Evolutionary conservation across 2,329 filamentous ascomycete species (phyloP).

Genomic region (Sporothrix pseudoabietina): DNA sequence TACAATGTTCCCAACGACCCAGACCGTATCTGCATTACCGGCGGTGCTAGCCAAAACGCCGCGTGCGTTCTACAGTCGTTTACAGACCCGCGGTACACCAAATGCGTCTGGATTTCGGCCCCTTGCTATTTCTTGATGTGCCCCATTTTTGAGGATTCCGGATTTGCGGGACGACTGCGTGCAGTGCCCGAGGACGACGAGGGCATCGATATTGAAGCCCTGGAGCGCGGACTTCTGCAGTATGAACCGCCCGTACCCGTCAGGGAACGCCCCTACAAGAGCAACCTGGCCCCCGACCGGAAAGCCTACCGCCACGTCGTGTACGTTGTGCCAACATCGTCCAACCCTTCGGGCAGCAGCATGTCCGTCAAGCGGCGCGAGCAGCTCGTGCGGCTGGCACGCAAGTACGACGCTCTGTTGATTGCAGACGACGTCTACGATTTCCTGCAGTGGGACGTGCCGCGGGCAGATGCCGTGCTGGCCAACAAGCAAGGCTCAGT

Average conservation of each 20-base stretch:
- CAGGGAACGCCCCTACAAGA: slow-evolving; percentile 18
- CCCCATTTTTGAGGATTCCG: slow-evolving; percentile 80
- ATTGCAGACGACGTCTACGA: slow-evolving; percentile 94
- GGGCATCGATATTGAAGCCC: slow-evolving; percentile 68
- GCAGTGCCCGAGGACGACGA: slow-evolving; percentile 76
- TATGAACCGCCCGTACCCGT: not conserved
- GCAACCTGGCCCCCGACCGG: slow-evolving; percentile 55
- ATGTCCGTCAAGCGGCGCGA: slow-evolving; percentile 71
- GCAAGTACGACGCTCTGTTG: slow-evolving; percentile 78
- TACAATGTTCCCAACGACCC: slow-evolving; percentile 42
- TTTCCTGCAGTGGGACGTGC: slow-evolving; percentile 74
- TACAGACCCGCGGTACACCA: slow-evolving; percentile 75
- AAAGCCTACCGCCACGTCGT: slow-evolving; percentile 87
- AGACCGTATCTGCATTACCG: slow-evolving; percentile 75
- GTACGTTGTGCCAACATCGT: slow-evolving; percentile 84
- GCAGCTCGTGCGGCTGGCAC: slow-evolving; percentile 72
- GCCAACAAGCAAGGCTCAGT: slow-evolving; percentile 33
- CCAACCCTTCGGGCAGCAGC: slow-evolving; percentile 83
- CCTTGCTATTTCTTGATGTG: slow-evolving; percentile 85
- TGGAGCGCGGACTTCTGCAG: slow-evolving; percentile 50
- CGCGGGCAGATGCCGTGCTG: not conserved
- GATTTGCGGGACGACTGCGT: slow-evolving; percentile 67
- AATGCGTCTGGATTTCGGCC: slow-evolving; percentile 75
- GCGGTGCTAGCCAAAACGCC: slow-evolving; percentile 81
- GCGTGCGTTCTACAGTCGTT: slow-evolving; percentile 77